These are phyloP conservation scores for Tylopilus plumbeoviolaceoides DNA, from an alignment of 768 basidiomycete genomes.

Conservation along the genomic window DNA sequence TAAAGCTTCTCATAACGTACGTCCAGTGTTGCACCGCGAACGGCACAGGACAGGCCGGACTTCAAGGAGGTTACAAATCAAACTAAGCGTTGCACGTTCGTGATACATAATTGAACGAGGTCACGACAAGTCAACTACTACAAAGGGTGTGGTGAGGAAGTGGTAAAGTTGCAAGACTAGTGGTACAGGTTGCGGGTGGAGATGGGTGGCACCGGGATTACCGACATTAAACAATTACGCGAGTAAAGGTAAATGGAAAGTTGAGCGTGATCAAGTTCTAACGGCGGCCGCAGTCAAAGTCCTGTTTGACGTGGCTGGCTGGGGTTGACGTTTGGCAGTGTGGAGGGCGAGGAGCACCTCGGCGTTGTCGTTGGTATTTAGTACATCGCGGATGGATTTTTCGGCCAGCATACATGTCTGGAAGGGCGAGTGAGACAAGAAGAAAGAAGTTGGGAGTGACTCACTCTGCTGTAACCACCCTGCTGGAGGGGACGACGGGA, in stretches of 20 bases:
- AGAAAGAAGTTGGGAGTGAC: conserved; percentile 13
- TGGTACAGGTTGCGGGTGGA: conserved; percentile 26
- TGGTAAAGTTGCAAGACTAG: conserved; percentile 11
- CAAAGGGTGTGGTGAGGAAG: conserved; percentile 13
- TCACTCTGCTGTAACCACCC: conserved; percentile 50
- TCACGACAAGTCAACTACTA: conserved; percentile 24
- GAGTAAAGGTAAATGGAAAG: not conserved
- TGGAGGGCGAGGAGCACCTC: conserved; percentile 65
- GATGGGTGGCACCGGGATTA: not conserved
- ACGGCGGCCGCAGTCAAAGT: conserved; percentile 16
- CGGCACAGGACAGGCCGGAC: not conserved
- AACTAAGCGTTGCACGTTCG: conserved; percentile 6
- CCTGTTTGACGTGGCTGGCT: conserved; percentile 15
- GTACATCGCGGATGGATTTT: conserved; percentile 63
- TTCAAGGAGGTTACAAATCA: not conserved
- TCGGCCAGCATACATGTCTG: conserved; percentile 71
- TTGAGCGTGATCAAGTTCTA: conserved; percentile 19
- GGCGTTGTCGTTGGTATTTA: conserved; percentile 66
- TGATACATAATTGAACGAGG: not conserved
- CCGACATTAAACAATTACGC: not conserved
- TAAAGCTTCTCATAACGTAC: not conserved
- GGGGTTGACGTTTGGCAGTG: conserved; percentile 22
- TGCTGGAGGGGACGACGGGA: conserved; percentile 60
- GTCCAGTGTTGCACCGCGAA: not conserved
- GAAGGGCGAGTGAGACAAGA: not conserved